Base-by-base conservation (phyloP, 1,284 basidiomycete genomes). In the Hemileia vastatrix region DNA sequence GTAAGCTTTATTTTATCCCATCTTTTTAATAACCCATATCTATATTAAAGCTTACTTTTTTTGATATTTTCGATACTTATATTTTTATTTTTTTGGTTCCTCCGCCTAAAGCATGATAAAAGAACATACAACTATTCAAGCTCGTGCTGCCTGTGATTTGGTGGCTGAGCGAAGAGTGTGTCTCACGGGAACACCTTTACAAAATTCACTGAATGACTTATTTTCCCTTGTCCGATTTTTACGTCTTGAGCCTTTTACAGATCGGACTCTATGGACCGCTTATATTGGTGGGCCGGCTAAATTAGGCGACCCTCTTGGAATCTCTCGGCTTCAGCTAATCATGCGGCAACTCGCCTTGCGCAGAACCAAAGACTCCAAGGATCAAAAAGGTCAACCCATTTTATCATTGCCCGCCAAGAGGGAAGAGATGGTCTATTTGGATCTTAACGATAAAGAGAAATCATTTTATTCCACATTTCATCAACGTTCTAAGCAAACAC, bases 41-140 rank as follows among this genome's bases (percentile, higher is more conserved):
- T 2, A n/a, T 15, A 8, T 36, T 4, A 5, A 11, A 11, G 15
- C 18, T n/a, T 4, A 8, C 9, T 9, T 15, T 52, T 24, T 47
- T 61, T 60, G n/a, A n/a, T n/a, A n/a, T n/a, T n/a, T n/a, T n/a
- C n/a, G n/a, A n/a, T n/a, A n/a, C n/a, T n/a, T n/a, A n/a, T n/a
- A n/a, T n/a, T n/a, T n/a, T n/a, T n/a, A n/a, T n/a, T n/a, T n/a
- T n/a, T n/a, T n/a, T n/a, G n/a, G n/a, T n/a, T n/a, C n/a, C n/a
- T n/a, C n/a, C n/a, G n/a, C n/a, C n/a, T n/a, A n/a, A n/a, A 95
- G 91, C 73, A 93, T 86, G 66, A 98, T 99, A 79, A 98, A 98
- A 77, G 94, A 97, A 77, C 86, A 89, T 1, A 82, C 83, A 31
- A 98, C 95, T 0, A 90, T 96, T 58, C 93, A 88, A 56, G 91